These are phyloP conservation scores for Penicillium goetzii DNA, from an alignment of 495 filamentous ascomycete genomes.

Conservation along the genomic window DNA sequence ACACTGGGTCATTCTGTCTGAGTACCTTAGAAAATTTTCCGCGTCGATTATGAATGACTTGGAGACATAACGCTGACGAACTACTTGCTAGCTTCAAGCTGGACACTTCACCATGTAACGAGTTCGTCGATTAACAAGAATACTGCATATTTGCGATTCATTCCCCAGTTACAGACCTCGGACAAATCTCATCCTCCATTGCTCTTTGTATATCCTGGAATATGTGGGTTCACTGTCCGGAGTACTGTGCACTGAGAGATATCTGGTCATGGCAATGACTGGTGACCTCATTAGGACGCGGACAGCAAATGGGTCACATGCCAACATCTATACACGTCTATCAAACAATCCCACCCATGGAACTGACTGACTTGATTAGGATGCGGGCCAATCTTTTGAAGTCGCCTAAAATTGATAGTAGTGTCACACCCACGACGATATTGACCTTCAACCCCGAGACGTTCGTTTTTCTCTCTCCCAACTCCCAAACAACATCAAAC, in stretches of 20 bases:
- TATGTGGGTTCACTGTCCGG: background rate
- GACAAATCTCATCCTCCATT: background rate
- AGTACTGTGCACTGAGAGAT: background rate
- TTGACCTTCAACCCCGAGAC: background rate
- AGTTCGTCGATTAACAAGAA: background rate
- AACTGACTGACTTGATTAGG: conserved; percentile 2
- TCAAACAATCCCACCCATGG: background rate
- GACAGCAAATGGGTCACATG: background rate
- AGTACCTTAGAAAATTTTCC: background rate
- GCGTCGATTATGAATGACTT: background rate
- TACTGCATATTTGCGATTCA: background rate
- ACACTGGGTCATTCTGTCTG: background rate
- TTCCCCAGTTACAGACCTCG: background rate
- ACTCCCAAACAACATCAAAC: background rate
- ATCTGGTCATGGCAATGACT: background rate
- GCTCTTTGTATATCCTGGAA: background rate
- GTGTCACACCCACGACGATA: background rate
- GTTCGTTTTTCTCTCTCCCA: background rate
- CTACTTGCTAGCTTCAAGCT: background rate
- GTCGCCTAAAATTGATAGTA: background rate
- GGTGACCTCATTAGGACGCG: background rate
- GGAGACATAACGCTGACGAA: background rate
- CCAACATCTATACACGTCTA: background rate
- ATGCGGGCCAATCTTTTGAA: conserved; percentile 11
- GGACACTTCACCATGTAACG: background rate